phyloP scores from a whole-genome alignment of 2,329 filamentous ascomycete species.

The Pestalotiopsis sp. region DNA sequence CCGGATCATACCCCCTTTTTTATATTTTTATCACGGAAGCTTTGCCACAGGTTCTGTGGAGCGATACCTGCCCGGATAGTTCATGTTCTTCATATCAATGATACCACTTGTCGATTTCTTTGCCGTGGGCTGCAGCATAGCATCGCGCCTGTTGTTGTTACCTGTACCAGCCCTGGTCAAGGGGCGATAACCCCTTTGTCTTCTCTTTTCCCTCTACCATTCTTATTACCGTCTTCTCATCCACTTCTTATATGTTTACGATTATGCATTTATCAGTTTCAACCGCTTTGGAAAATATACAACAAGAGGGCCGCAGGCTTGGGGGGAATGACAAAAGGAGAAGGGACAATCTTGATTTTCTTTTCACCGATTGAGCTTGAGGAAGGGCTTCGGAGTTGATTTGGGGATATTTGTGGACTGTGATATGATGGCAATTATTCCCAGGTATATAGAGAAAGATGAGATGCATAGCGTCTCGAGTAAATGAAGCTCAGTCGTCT shows the following conservation, averaged over 20 bases:
- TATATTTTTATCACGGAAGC: neutral
- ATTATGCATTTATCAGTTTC: neutral
- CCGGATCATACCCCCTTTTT: constrained; percentile 3
- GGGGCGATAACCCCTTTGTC: neutral
- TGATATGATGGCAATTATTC: neutral
- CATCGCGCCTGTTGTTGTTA: neutral
- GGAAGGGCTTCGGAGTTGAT: neutral
- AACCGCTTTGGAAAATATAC: neutral
- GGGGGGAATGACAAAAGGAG: neutral
- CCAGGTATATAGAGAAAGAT: neutral
- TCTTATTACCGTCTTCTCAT: neutral
- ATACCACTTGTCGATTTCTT: constrained; percentile 15
- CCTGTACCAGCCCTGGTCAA: neutral
- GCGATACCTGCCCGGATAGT: neutral
- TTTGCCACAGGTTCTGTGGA: neutral
- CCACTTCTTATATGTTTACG: neutral
- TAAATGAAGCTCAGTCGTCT: neutral
- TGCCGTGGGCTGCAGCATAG: constrained; percentile 5
- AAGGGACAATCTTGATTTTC: neutral
- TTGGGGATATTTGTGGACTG: neutral
- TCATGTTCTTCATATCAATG: constrained; percentile 11
- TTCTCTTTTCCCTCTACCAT: neutral
- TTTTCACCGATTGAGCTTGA: neutral
- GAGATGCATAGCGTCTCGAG: neutral
- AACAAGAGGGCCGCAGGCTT: neutral